Base-by-base conservation (phyloP, 371 early-diverging fungal genomes). In the Mortierella sp. region DNA sequence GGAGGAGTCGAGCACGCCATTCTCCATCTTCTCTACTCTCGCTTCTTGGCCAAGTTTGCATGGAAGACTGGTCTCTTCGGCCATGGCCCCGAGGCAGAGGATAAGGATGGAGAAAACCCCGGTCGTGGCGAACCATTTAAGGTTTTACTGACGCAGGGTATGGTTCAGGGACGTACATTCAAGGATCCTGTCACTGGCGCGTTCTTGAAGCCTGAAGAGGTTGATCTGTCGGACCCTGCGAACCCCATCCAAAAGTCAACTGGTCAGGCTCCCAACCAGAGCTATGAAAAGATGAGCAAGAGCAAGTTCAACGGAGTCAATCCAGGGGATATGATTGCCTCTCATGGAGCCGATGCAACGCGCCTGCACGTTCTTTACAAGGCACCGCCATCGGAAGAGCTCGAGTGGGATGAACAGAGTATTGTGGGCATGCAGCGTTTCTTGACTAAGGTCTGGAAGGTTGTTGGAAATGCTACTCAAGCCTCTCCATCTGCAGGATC, bases 1-100 rank as follows among this genome's bases (percentile, higher is more conserved):
- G 99, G 99, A 60, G 99, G 99, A 7, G 93, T 97, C 3, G 99
- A 98, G 83, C 99, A 98, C 81, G 95, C 98, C 21, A 97, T 97
- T 78, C 88, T 98, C 85, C 99, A 98, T 84, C 89, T 98, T n/a
- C 89, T 98, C 28, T 98, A 98, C 84, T 95, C 98, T 31, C 91
- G 99, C n/a, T 98, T 98, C 84, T 90, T 98, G 47, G 91, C 93
- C 68, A 97, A 97, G 85, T 96, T 96, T 76, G 79, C 97, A 68
- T 88, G 91, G 84, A 91, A 92, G 80, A 90, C 88, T 73, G 92
- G 89, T 47, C 88, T 91, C 26, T 91, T 88, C 71, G 75, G 78
- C 11, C 88, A 84, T 65, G 74, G 86, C 0, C 77, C 90, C 11
- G 84, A 83, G 24, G 84, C 85, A 16, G 89, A 85, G 55, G 84